Percentiles rank a stretch among this genome's conserved stretches.
Conservation (phyloP, 1,284 basidiomycete species). For the Flammula alnicola region DNA sequence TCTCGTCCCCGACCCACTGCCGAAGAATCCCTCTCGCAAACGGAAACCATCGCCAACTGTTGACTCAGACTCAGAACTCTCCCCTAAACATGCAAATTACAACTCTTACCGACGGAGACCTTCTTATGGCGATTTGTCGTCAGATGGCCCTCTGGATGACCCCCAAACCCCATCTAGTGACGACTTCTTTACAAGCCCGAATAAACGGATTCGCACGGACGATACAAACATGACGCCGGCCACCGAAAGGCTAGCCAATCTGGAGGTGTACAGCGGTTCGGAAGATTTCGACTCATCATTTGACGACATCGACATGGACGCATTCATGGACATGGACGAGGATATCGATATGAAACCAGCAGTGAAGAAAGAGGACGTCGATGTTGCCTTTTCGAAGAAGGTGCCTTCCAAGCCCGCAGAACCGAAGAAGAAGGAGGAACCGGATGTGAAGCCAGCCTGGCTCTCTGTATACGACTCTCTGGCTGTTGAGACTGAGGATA, state of each 20-base stretch:
- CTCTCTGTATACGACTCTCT: constrained; percentile 77
- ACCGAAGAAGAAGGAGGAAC: constrained; percentile 47
- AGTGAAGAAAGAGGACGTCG: constrained; percentile 32
- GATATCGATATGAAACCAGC: constrained; percentile 38
- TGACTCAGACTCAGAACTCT: constrained; percentile 42
- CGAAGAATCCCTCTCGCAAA: constrained; percentile 56
- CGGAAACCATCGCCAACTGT: constrained; percentile 72
- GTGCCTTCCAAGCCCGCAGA: constrained; percentile 20
- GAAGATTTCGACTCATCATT: constrained; percentile 51
- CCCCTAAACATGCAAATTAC: constrained; percentile 34
- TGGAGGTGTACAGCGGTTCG: constrained; percentile 60
- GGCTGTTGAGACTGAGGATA: constrained; percentile 58
- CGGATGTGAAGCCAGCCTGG: constrained; percentile 68
- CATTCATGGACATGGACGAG: constrained; percentile 56
- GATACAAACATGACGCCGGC: constrained; percentile 55
- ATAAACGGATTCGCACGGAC: constrained; percentile 60
- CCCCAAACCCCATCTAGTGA: constrained; percentile 54
- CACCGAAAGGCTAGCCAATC: constrained; percentile 55
- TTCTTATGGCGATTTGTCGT: constrained; percentile 50
- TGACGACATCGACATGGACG: constrained; percentile 64
- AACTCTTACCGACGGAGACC: constrained; percentile 31
- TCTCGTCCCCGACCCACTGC: constrained; percentile 39
- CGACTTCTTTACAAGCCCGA: constrained; percentile 65
- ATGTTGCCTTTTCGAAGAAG: constrained; percentile 32
- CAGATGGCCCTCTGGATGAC: constrained; percentile 60